phyloP scores from a whole-genome alignment of 371 early-diverging fungal species.

The Apophysomyces elegans region DNA sequence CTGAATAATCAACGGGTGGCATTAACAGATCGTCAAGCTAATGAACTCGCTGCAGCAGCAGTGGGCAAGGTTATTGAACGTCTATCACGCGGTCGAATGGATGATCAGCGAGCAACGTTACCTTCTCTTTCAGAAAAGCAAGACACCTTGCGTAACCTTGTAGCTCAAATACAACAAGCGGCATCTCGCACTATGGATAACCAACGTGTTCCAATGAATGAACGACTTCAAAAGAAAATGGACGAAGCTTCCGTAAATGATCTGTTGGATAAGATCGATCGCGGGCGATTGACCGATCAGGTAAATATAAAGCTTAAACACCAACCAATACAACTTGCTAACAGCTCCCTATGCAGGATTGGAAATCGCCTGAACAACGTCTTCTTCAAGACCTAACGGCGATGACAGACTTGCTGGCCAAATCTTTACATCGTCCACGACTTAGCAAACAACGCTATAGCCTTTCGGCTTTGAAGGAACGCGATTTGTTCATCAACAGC shows the following conservation, averaged over 20 bases:
- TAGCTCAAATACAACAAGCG: slow-evolving; percentile 34
- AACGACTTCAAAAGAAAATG: slow-evolving; percentile 22
- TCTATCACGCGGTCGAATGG: slow-evolving; percentile 39
- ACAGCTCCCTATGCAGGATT: slow-evolving; percentile 37
- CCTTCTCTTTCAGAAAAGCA: slow-evolving; percentile 18
- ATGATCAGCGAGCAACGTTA: slow-evolving; percentile 34
- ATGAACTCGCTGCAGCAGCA: slow-evolving; percentile 38
- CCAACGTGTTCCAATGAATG: slow-evolving; percentile 28
- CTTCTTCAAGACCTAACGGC: slow-evolving; percentile 48
- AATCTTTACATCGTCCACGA: slow-evolving; percentile 44
- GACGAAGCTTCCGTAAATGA: slow-evolving; percentile 27
- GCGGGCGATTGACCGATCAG: slow-evolving; percentile 35
- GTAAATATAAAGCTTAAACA: slow-evolving; percentile 20
- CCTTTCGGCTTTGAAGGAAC: slow-evolving; percentile 28
- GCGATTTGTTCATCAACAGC: slow-evolving; percentile 31
- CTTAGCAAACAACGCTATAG: slow-evolving; percentile 30
- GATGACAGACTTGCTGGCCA: slow-evolving; percentile 59
- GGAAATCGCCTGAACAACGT: slow-evolving; percentile 44
- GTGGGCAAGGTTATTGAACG: slow-evolving; percentile 36
- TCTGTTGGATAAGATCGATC: slow-evolving; percentile 29
- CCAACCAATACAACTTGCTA: slow-evolving; percentile 6
- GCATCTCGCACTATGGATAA: slow-evolving; percentile 39
- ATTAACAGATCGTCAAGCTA: slow-evolving; percentile 45
- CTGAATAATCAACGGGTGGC: slow-evolving; percentile 56
- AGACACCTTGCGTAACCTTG: slow-evolving; percentile 20